Conservation (phyloP, 2,329 filamentous ascomycete species). For the Rhynchosporium agropyri region DNA sequence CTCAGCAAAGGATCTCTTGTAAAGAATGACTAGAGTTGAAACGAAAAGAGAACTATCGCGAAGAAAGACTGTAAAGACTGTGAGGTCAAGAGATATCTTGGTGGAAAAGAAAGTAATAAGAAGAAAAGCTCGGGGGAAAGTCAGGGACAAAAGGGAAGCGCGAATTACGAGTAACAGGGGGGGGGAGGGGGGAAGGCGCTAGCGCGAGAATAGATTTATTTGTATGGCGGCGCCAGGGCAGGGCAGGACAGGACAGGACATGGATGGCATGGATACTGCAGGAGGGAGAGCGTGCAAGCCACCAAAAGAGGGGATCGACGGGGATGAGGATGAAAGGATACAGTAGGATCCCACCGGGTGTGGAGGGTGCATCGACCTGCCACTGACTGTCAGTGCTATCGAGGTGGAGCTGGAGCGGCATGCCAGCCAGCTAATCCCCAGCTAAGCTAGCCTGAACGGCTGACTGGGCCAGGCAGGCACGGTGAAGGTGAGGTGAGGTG, state of each 20-base stretch:
- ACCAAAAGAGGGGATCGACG: conserved; percentile 8
- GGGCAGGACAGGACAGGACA: too few species aligned
- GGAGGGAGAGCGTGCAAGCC: too few species aligned
- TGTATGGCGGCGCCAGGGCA: conserved; percentile 25
- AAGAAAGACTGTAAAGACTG: conserved; percentile 41
- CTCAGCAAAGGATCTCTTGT: conserved; percentile 37
- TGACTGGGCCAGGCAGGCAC: neutral
- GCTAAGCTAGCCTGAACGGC: too few species aligned
- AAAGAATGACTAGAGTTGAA: conserved; percentile 42
- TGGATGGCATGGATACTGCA: too few species aligned
- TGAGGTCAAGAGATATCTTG: conserved; percentile 39
- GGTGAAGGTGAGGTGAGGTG: conserved; percentile 4
- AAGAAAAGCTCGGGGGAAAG: conserved; percentile 13
- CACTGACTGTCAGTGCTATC: too few species aligned
- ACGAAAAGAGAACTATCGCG: conserved; percentile 36
- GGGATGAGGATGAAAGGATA: neutral
- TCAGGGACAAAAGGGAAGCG: conserved; percentile 30
- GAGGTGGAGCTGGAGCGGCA: too few species aligned
- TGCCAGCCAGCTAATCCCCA: too few species aligned
- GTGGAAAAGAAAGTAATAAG: conserved; percentile 28
- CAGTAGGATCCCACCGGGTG: too few species aligned
- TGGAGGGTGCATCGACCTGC: conserved; percentile 2
- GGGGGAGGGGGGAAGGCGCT: conserved; percentile 21
- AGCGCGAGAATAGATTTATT: conserved; percentile 23
- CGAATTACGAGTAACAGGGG: conserved; percentile 29